Evolutionary conservation across 2,329 filamentous ascomycete species (phyloP).

Genomic region (Diplodia sapinea): DNA sequence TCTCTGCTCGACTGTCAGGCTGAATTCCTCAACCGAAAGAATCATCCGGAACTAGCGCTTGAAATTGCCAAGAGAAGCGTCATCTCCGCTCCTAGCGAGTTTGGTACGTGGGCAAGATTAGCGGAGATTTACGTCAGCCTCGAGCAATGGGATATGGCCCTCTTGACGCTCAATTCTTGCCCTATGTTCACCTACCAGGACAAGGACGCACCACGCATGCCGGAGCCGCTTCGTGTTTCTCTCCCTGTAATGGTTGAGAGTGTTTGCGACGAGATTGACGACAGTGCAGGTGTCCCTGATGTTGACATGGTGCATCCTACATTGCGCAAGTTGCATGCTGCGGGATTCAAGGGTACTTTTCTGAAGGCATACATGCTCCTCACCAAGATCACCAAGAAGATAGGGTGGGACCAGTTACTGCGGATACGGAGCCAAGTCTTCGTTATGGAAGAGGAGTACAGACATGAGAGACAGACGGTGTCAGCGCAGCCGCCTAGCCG

Average conservation of each 20-base stretch:
- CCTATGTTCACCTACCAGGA: constrained; percentile 99
- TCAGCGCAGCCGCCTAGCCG: constrained; percentile 59
- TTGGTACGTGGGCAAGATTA: constrained; percentile 92
- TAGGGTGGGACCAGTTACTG: constrained; percentile 95
- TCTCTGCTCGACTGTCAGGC: constrained; percentile 94
- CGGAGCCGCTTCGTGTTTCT: constrained; percentile 85
- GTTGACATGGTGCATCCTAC: constrained; percentile 87
- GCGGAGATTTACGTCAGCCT: constrained; percentile 92
- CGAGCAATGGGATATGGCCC: constrained; percentile 95
- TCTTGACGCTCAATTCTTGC: constrained; percentile 95
- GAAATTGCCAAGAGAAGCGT: constrained; percentile 95
- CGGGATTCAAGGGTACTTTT: constrained; percentile 92
- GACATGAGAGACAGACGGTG: constrained; percentile 75
- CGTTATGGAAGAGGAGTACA: constrained; percentile 99
- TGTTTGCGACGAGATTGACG: constrained; percentile 93
- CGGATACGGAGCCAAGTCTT: constrained; percentile 97
- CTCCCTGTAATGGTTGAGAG: constrained; percentile 88
- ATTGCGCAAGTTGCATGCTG: constrained; percentile 81
- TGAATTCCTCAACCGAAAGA: constrained; percentile 87
- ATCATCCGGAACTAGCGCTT: constrained; percentile 82
- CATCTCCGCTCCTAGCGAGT: constrained; percentile 93
- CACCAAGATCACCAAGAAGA: constrained; percentile 94
- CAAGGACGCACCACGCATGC: constrained; percentile 94
- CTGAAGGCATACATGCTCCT: constrained; percentile 91
- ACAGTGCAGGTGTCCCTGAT: constrained; percentile 77